phyloP scores from a whole-genome alignment of 768 basidiomycete species.

The Lactarius indigo region DNA sequence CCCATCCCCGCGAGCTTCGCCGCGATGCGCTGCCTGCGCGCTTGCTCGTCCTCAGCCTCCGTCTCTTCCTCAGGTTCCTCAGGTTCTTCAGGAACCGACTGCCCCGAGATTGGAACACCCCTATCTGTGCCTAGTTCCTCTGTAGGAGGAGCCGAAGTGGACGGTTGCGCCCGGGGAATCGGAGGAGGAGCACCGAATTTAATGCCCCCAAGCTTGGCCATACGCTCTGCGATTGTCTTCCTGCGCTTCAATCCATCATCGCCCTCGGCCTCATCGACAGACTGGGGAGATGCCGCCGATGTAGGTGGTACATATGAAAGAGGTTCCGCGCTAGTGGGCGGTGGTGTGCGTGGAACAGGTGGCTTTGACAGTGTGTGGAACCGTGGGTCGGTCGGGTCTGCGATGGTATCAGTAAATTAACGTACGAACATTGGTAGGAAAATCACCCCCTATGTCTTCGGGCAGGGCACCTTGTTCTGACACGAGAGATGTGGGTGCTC shows the following conservation, averaged over 20 bases:
- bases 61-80: slow-evolving; percentile 31
- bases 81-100: slow-evolving; percentile 27
- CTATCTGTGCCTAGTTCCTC: slow-evolving; percentile 26
- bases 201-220: slow-evolving; percentile 89
- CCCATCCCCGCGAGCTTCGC: slow-evolving; percentile 54
- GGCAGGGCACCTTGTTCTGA: slow-evolving; percentile 24
- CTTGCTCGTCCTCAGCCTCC: slow-evolving; percentile 58
- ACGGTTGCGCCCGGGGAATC: slow-evolving; percentile 36
- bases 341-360: slow-evolving; percentile 19
- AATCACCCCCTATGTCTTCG: slow-evolving; percentile 42
- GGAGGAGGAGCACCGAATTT: slow-evolving; percentile 70
- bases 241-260: slow-evolving; percentile 47
- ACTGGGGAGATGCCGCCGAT: background rate
- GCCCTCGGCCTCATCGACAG: slow-evolving; percentile 38
- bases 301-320: slow-evolving; percentile 9
- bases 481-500: slow-evolving; percentile 10
- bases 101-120: slow-evolving; percentile 28
- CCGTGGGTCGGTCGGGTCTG: slow-evolving; percentile 67
- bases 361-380: slow-evolving; percentile 51
- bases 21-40: slow-evolving; percentile 50
- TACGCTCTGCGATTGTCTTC: slow-evolving; percentile 84
- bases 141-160: slow-evolving; percentile 31
- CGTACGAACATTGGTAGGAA: background rate
- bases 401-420: slow-evolving; percentile 14
- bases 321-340: slow-evolving; percentile 1